phyloP scores from a whole-genome alignment of 1,284 basidiomycete species.

The Ceratobasidium sp. region DNA sequence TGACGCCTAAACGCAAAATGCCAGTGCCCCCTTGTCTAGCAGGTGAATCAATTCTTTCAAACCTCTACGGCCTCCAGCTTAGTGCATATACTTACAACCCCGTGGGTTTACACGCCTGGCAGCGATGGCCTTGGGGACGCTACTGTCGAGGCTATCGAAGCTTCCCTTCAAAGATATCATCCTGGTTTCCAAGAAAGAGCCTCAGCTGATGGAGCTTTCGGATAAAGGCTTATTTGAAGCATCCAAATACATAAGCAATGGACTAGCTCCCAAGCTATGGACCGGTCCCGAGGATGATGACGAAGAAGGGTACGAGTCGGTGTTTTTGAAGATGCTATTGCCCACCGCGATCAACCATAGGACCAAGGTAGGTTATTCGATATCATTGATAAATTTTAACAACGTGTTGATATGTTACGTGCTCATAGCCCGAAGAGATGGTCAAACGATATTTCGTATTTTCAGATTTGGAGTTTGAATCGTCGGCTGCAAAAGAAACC shows the following conservation, averaged over 20 bases:
- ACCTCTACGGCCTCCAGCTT: background rate
- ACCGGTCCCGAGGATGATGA: constrained; percentile 59
- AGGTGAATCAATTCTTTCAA: background rate
- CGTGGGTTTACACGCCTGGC: background rate
- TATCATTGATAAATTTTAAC: no score
- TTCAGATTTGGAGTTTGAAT: constrained; percentile 78
- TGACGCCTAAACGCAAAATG: constrained; percentile 23
- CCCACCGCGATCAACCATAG: constrained; percentile 62
- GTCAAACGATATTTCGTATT: constrained; percentile 72
- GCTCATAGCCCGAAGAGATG: constrained; percentile 63
- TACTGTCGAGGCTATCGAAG: constrained; percentile 65
- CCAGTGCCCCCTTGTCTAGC: constrained; percentile 60
- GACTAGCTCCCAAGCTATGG: constrained; percentile 60
- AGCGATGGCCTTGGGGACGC: constrained; percentile 67
- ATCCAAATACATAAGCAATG: constrained; percentile 55
- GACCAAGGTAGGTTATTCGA: constrained; percentile 51
- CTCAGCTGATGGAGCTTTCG: constrained; percentile 59
- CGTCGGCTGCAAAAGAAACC: constrained; percentile 63
- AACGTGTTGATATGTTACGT: no score
- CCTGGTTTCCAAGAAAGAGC: constrained; percentile 68
- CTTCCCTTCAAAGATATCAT: constrained; percentile 69
- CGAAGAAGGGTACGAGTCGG: constrained; percentile 51
- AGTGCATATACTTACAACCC: background rate
- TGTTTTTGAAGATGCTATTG: constrained; percentile 67
- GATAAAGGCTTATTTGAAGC: constrained; percentile 52